Evolutionary conservation across 2,329 filamentous ascomycete species (phyloP).

Genomic region (Ceratocystis eucalypticola): DNA sequence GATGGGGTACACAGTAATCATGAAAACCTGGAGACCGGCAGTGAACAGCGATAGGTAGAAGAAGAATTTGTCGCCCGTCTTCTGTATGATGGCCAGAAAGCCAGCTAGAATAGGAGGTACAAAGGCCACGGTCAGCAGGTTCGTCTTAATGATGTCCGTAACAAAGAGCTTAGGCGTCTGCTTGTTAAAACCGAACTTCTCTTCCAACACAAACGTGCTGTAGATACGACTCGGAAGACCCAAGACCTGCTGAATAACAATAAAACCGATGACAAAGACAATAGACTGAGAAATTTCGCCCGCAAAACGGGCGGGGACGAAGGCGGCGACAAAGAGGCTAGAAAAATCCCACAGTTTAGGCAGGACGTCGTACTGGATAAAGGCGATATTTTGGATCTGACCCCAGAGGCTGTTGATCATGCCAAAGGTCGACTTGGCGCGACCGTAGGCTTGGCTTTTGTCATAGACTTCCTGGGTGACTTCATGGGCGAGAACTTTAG

Average conservation of each 20-base stretch:
- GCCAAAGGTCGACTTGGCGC: constrained; percentile 84
- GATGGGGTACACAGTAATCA: constrained; percentile 92
- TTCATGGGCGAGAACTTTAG: constrained; percentile 76
- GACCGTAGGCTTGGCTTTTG: constrained; percentile 79
- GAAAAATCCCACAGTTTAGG: constrained; percentile 81
- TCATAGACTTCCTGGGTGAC: constrained; percentile 84
- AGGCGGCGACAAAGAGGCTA: constrained; percentile 58
- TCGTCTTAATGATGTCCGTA: constrained; percentile 81
- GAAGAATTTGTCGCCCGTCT: constrained; percentile 89
- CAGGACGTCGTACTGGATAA: constrained; percentile 82
- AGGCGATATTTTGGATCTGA: constrained; percentile 75
- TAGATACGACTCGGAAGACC: constrained; percentile 76
- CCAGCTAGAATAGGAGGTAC: constrained; percentile 80
- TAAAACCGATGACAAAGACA: constrained; percentile 79
- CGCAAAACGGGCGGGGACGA: constrained; percentile 62
- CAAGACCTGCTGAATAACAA: constrained; percentile 65
- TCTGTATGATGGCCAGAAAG: constrained; percentile 87
- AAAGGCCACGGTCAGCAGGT: constrained; percentile 65
- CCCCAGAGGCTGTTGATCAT: constrained; percentile 69
- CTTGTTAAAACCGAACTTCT: constrained; percentile 98
- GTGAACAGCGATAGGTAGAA: constrained; percentile 96
- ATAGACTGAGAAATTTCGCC: constrained; percentile 92
- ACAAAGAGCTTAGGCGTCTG: constrained; percentile 82
- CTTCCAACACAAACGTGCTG: constrained; percentile 88
- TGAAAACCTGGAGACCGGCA: constrained; percentile 77